Evolutionary conservation across 2,329 filamentous ascomycete genomes (phyloP).

Genomic region (Beauveria asiatica): DNA sequence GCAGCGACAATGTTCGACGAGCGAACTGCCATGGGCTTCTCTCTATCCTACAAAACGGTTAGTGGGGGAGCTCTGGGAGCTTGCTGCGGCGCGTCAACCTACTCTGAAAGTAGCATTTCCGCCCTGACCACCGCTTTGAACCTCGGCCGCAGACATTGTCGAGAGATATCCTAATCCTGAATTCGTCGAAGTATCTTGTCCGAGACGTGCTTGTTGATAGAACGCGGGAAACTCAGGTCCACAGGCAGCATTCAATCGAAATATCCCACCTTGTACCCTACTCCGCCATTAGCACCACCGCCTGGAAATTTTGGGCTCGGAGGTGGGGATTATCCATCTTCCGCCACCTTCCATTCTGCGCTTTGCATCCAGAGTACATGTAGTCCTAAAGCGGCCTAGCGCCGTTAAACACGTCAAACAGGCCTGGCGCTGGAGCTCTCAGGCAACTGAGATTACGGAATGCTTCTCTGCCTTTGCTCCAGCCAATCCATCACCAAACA

Average conservation of each 20-base stretch:
- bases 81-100: conserved; percentile 24
- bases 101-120: conserved; percentile 51
- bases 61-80: conserved; percentile 30
- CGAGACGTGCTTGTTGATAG: conserved; percentile 20
- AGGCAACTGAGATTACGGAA: conserved; percentile 35
- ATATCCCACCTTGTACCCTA: conserved; percentile 35
- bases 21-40: conserved; percentile 96
- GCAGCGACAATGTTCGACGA: conserved; percentile 96
- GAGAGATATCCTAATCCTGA: conserved; percentile 28
- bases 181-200: conserved; percentile 2
- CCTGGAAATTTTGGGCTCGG: conserved; percentile 34
- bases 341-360: conserved; percentile 21
- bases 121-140: conserved; percentile 25
- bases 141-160: conserved; percentile 33
- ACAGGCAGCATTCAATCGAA: conserved; percentile 22
- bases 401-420: conserved; percentile 2
- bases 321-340: conserved; percentile 30
- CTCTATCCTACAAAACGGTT: conserved; percentile 59
- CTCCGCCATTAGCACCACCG: conserved; percentile 22
- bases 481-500: conserved; percentile 19
- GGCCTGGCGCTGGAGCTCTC: conserved; percentile 26
- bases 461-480: conserved; percentile 26
- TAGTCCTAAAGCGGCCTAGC: conserved; percentile 18
- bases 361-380: conserved; percentile 11
- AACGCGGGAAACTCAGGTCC: conserved; percentile 21